Base-by-base conservation (phyloP, 2,329 filamentous ascomycete genomes). In the Coniella lustricola region DNA sequence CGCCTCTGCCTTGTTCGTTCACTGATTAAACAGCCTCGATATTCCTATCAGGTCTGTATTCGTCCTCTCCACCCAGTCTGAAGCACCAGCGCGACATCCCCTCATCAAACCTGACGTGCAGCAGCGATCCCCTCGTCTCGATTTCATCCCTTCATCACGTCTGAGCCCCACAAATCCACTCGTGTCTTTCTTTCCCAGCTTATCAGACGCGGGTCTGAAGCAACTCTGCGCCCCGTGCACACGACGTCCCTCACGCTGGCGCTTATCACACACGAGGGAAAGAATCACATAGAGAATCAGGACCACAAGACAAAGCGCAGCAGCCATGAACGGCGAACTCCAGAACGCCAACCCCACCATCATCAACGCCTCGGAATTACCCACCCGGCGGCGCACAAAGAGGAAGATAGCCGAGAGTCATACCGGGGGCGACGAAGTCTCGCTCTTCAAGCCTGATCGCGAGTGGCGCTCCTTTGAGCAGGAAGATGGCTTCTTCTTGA, bases 291-390 rank as follows among this genome's bases (percentile, higher is more conserved):
- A 29, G 25, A 29, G 25, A 29, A 29, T 29, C 10, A 29, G 10
- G 25, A 29, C n/a, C 7, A 7, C 41, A 34, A 54, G 35, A 36
- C 73, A 72, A 67, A 61, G 66, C 48, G 64, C 66, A n/a, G 53
- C 58, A 48, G 39, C 58, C 16, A 67, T 42, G 40, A 20, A 32
- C 40, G 40, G 40, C 9, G 40, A 68, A 35, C 64, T 75, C 40
- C 79, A 84, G 57, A 95, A 95, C 68, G 89, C 87, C 55, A 97
- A 98, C 71, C 93, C 93, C 47, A 94, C 88, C 55, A 90, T 98
- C 63, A 73, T 97, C 60, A 94, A 84, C 68, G 79, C 82, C 45
- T 87, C 88, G 37, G 88, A 97, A 68, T 81, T 98, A 44, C 90
- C 93, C 38, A 93, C 88, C 25, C 84, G 90, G 55, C 76, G 79